Conservation (phyloP, 1,284 basidiomycete species). For the Leccinum subatratum region DNA sequence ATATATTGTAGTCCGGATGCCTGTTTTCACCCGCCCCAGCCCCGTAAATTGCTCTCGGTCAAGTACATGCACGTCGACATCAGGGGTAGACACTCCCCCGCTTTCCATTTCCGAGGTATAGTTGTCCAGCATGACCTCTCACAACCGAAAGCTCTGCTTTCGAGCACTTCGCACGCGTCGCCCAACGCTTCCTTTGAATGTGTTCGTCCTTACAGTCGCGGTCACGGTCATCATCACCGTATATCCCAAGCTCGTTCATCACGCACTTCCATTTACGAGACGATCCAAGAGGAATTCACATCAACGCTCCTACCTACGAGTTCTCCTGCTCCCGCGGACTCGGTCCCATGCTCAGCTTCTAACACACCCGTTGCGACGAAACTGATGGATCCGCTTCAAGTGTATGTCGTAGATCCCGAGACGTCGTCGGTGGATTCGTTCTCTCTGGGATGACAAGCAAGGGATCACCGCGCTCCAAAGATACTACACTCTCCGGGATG, state of each 20-base stretch:
- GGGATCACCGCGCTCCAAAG: slow-evolving; percentile 57
- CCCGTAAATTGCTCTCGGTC: slow-evolving; percentile 55
- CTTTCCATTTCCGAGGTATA: slow-evolving; percentile 59
- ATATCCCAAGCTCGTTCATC: slow-evolving; percentile 60
- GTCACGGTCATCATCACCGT: slow-evolving; percentile 68
- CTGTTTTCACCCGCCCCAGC: slow-evolving; percentile 2
- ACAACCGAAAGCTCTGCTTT: too few species aligned
- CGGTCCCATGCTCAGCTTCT: slow-evolving; percentile 8
- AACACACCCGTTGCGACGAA: slow-evolving; percentile 28
- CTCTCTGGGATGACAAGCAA: slow-evolving; percentile 58
- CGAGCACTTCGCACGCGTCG: slow-evolving; percentile 38
- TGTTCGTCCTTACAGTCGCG: slow-evolving; percentile 48
- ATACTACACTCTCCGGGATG: slow-evolving; percentile 65
- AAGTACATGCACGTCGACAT: slow-evolving; percentile 55
- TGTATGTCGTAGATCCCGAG: slow-evolving; percentile 58
- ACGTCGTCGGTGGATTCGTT: slow-evolving; percentile 44
- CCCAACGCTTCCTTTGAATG: slow-evolving; percentile 37
- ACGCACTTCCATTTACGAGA: slow-evolving; percentile 68
- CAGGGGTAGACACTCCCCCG: slow-evolving; percentile 68
- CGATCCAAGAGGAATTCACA: slow-evolving; percentile 66
- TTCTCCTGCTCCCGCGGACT: slow-evolving; percentile 8
- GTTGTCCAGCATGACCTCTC: too few species aligned
- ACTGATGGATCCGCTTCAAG: slow-evolving; percentile 33
- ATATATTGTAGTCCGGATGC: too few species aligned
- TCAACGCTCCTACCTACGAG: slow-evolving; percentile 37